phyloP scores from a whole-genome alignment of 495 filamentous ascomycete genomes.

The Aspergillus saccharolyticus region DNA sequence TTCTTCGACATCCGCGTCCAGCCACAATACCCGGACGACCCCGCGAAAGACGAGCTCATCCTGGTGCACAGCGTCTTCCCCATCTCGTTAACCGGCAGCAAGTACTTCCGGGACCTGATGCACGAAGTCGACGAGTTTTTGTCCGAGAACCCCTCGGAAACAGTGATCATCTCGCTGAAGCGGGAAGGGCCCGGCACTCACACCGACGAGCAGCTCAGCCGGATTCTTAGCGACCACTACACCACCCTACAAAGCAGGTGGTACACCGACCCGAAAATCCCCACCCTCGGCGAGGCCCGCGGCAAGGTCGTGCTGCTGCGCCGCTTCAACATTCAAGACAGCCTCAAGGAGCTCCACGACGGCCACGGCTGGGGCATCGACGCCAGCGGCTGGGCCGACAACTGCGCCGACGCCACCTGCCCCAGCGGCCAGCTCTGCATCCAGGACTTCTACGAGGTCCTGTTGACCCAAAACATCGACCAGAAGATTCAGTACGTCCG shows the following conservation, averaged over 20 bases:
- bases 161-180: conserved; percentile 83
- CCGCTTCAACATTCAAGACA: conserved; percentile 65
- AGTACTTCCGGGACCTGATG: conserved; percentile 70
- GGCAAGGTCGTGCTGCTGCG: conserved; percentile 83
- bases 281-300: conserved; percentile 72
- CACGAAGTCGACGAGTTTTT: conserved; percentile 69
- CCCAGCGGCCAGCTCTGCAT: conserved; percentile 74
- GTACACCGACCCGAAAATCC: conserved; percentile 77
- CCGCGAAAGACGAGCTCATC: conserved; percentile 50
- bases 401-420: conserved; percentile 69
- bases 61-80: conserved; percentile 78
- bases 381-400: conserved; percentile 81
- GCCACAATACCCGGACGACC: conserved; percentile 51
- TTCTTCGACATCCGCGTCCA: conserved; percentile 90
- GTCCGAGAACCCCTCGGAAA: conserved; percentile 70
- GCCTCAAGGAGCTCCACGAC: conserved; percentile 52
- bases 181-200: conserved; percentile 78
- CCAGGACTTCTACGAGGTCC: conserved; percentile 93
- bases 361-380: conserved; percentile 76
- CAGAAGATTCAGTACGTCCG: conserved; percentile 71
- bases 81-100: conserved; percentile 62
- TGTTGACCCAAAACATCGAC: conserved; percentile 66
- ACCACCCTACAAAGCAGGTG: conserved; percentile 58
- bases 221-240: conserved; percentile 67
- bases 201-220: conserved; percentile 73